Evolutionary conservation across 75 land plant species (phyloP).

Genomic region (Chamaecyparis obtusa): DNA sequence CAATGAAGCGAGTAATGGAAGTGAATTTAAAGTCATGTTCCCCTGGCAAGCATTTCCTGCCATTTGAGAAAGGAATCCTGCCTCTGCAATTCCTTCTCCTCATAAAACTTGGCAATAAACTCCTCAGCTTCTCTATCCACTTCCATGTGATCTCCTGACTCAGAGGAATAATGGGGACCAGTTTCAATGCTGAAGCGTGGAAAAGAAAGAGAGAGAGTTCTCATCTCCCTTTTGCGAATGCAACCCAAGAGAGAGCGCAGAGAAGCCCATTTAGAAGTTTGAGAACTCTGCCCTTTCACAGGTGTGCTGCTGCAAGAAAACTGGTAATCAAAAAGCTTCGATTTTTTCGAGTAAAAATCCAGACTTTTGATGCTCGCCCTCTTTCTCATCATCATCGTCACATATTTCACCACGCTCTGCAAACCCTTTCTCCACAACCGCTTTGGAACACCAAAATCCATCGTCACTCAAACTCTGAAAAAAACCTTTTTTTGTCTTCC

Average conservation of each 20-base stretch:
- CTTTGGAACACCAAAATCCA: background rate
- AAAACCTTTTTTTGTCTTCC: no score
- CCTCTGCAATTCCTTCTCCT: slow-evolving; percentile 51
- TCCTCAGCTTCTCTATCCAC: slow-evolving; percentile 50
- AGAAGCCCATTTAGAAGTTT: background rate
- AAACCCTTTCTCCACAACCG: background rate
- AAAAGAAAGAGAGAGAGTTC: background rate
- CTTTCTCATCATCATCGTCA: background rate
- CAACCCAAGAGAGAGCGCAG: background rate
- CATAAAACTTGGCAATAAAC: slow-evolving; percentile 53
- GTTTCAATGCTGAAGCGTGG: background rate
- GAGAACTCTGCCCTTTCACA: background rate
- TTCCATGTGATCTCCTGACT: background rate
- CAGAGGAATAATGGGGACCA: background rate
- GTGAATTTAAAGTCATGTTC: background rate
- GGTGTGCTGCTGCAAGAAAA: background rate
- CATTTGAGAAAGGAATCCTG: slow-evolving; percentile 26
- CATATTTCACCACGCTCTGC: background rate
- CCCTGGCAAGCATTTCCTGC: background rate
- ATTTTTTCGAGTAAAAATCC: background rate
- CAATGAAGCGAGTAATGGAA: background rate
- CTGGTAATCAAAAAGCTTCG: background rate
- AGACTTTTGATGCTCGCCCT: background rate
- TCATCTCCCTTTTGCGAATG: background rate
- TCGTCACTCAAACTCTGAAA: background rate